These are phyloP conservation scores for Aciculoconidium aculeatum DNA, from an alignment of 805 yeast species.

Conservation along the genomic window DNA sequence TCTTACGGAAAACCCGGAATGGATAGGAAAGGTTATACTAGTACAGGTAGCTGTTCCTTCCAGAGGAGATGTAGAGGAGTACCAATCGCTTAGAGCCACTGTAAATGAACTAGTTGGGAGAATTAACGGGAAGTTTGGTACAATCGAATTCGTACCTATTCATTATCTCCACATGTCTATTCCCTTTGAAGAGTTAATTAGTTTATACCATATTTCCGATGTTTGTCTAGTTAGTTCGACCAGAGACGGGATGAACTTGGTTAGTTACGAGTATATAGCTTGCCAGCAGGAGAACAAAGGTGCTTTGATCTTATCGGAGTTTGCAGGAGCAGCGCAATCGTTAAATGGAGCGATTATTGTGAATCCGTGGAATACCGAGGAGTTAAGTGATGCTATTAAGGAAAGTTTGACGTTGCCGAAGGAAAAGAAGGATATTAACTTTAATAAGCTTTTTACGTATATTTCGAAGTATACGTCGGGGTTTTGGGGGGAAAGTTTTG, in stretches of 20 bases:
- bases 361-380: slow-evolving; percentile 98
- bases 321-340: slow-evolving; percentile 99
- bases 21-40: slow-evolving; percentile 94
- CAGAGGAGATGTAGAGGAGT: slow-evolving; percentile 96
- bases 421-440: slow-evolving; percentile 74
- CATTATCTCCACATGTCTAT: slow-evolving; percentile 93
- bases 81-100: slow-evolving; percentile 85
- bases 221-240: slow-evolving; percentile 92
- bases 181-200: slow-evolving; percentile 85
- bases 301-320: slow-evolving; percentile 81
- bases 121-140: slow-evolving; percentile 93
- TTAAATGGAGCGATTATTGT: slow-evolving; percentile 90
- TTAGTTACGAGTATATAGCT: slow-evolving; percentile 93
- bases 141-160: slow-evolving; percentile 95
- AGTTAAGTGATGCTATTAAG: slow-evolving; percentile 75
- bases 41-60: slow-evolving; percentile 98
- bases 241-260: slow-evolving; percentile 98
- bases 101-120: slow-evolving; percentile 96
- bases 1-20: slow-evolving; percentile 88
- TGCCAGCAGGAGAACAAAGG: slow-evolving; percentile 88
- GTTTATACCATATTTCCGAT: slow-evolving; percentile 80
- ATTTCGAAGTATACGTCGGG: slow-evolving; percentile 91
- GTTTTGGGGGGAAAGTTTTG: slow-evolving; percentile 96
- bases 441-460: slow-evolving; percentile 77
- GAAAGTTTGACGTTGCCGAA: slow-evolving; percentile 82